Base-by-base conservation (phyloP, 495 filamentous ascomycete genomes). In the Paragyromitra xinjiangensis region DNA sequence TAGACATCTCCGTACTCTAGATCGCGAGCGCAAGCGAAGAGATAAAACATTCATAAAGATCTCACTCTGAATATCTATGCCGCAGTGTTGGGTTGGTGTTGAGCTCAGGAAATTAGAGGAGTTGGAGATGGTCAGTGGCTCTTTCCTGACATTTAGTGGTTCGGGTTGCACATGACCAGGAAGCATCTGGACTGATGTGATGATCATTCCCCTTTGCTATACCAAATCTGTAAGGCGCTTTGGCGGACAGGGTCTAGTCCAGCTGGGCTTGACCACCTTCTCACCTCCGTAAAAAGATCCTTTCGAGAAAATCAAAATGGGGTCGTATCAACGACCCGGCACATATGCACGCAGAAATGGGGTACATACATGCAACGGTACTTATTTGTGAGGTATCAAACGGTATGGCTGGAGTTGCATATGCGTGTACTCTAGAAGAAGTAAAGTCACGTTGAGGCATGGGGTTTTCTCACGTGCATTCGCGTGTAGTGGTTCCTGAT, bases 401-500 rank as follows among this genome's bases (percentile, higher is more conserved):
- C 58, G 44, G 73, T 11, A 37, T 63, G 72, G 73, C 68, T 69
- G 62, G 71, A 58, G 67, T 45, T 73, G 69, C 68, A 73, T 72
- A 56, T 76, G 73, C 68, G 67, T 42, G 58, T 71, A n/a, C n/a
- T n/a, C n/a, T n/a, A 71, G 5, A 61, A 42, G 62, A 61, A 42
- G 62, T 69, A 48, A 68, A 40, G 48, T 75, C 71, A 69, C 64
- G 37, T 69, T 77, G 50, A 16, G n/a, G 61, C 68, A 55, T 64
- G 68, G 48, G 48, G 44, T 51, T 44, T 45, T 39, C 73, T 79
- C 77, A 79, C 77, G 77, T 79, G 77, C 77, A 72, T 79, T 78
- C 75, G 77, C 75, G 76, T 66, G 68, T 71, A 69, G 50, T n/a
- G 63, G 37, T 22, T 4, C 8, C 53, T n/a, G 62, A 6, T 58